phyloP scores from a whole-genome alignment of 371 early-diverging fungal genomes.

The Smittium culicis region DNA sequence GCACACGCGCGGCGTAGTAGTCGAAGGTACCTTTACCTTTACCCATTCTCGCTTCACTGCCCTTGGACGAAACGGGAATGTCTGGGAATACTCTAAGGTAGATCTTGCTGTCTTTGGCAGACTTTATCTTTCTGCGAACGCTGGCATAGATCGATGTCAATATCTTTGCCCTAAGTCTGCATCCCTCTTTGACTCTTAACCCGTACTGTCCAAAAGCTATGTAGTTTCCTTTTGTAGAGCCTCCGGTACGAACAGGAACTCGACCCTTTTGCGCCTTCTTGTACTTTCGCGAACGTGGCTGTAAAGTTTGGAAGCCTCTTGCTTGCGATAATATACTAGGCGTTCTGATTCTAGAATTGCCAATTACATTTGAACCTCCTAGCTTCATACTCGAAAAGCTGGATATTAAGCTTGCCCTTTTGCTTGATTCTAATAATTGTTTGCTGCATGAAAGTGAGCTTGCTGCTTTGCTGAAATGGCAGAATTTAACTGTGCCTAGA shows the following conservation, averaged over 20 bases:
- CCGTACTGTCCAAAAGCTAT: constrained; percentile 84
- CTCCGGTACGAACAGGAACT: constrained; percentile 63
- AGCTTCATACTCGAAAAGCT: no score
- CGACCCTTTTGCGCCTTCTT: constrained; percentile 83
- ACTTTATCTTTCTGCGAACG: constrained; percentile 64
- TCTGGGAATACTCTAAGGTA: constrained; percentile 85
- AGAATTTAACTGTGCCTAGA: no score
- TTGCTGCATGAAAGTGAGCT: no score
- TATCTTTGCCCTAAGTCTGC: constrained; percentile 67
- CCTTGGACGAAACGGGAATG: constrained; percentile 82
- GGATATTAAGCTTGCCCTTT: no score
- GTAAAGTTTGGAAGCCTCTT: constrained; percentile 34
- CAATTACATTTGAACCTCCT: no score
- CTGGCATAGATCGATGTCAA: constrained; percentile 63
- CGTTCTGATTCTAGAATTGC: neutral
- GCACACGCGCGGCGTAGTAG: constrained; percentile 81
- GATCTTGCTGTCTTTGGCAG: constrained; percentile 72
- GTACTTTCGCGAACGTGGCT: constrained; percentile 65
- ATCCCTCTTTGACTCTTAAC: constrained; percentile 67
- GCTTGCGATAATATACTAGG: no score
- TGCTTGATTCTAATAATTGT: no score
- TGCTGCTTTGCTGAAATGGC: no score
- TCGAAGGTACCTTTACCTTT: constrained; percentile 93
- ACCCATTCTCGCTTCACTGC: constrained; percentile 90
- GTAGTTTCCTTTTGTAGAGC: constrained; percentile 71